Evolutionary conservation across 176 grass and related monocot species (phyloP).

Genomic region (Carex myosuroides): DNA sequence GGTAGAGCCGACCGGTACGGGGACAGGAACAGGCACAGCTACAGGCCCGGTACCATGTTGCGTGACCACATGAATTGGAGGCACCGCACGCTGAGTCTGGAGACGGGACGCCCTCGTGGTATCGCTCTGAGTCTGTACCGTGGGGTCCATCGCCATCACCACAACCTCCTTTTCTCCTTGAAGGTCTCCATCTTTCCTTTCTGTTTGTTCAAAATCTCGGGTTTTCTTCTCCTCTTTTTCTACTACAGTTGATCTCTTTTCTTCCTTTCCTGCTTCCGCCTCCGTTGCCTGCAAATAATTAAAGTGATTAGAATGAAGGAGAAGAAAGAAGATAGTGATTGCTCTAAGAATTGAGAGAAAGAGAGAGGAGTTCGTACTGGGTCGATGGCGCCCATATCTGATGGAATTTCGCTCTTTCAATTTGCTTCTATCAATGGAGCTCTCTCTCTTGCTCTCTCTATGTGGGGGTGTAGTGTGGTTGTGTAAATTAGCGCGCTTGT

Average conservation of each 20-base stretch:
- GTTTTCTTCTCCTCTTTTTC: neutral
- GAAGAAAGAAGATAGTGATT: neutral
- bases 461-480: neutral
- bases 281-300: neutral
- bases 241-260: neutral
- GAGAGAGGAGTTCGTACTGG: conserved; percentile 37
- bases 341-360: conserved; percentile 7
- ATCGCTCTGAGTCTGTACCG: neutral
- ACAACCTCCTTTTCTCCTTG: conserved; percentile 33
- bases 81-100: conserved; percentile 50
- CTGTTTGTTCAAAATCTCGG: neutral
- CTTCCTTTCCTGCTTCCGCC: conserved; percentile 26
- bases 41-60: conserved; percentile 36
- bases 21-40: conserved; percentile 26
- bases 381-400: conserved; percentile 20
- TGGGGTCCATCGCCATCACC: conserved; percentile 24
- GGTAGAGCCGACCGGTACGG: conserved; percentile 28
- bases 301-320: neutral
- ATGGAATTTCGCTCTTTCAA: neutral
- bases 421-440: too few relatives aligned
- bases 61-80: conserved; percentile 69
- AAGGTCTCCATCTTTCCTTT: neutral
- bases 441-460: neutral
- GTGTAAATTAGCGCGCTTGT: conserved; percentile 32
- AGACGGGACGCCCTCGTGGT: conserved; percentile 34